phyloP scores from a whole-genome alignment of 768 basidiomycete genomes.

The Naganishia onofrii region DNA sequence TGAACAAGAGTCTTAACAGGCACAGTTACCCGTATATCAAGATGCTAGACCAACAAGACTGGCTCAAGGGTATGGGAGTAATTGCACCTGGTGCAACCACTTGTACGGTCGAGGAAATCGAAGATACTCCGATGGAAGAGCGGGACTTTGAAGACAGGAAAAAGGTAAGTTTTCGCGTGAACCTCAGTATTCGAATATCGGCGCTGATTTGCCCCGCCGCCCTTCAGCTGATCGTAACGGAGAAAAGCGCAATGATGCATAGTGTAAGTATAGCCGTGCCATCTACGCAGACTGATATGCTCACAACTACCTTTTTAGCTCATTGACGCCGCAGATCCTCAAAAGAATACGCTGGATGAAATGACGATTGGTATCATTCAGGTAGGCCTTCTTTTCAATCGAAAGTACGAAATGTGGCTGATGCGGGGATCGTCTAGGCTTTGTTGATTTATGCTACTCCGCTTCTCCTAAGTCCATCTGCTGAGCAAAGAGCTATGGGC shows the following conservation, averaged over 20 bases:
- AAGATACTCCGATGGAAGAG: slow-evolving; percentile 27
- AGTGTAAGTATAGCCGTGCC: neutral
- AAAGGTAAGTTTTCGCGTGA: neutral
- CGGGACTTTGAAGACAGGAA: slow-evolving; percentile 29
- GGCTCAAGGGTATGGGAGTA: slow-evolving; percentile 24
- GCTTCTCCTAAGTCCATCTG: slow-evolving; percentile 17
- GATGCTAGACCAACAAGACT: slow-evolving; percentile 22
- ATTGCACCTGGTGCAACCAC: slow-evolving; percentile 20
- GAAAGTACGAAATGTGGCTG: neutral
- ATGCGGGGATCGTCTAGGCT: neutral
- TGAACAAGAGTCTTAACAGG: slow-evolving; percentile 25
- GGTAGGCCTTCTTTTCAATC: neutral
- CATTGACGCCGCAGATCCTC: slow-evolving; percentile 15
- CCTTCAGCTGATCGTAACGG: slow-evolving; percentile 8
- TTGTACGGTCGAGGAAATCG: slow-evolving; percentile 16
- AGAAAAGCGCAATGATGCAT: slow-evolving; percentile 25
- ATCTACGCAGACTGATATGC: neutral
- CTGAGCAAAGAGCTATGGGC: slow-evolving; percentile 17
- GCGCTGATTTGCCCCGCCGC: too few relatives aligned
- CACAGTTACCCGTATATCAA: slow-evolving; percentile 22
- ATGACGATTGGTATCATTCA: slow-evolving; percentile 19
- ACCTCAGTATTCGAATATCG: too few relatives aligned
- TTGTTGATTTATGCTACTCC: slow-evolving; percentile 29
- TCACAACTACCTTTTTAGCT: neutral
- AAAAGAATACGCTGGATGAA: slow-evolving; percentile 16